A percentile compares a stretch with the other conserved stretches of the same genome.
phyloP scores from a whole-genome alignment of 139 green algal genomes.

The Coelastrella sp. region DNA sequence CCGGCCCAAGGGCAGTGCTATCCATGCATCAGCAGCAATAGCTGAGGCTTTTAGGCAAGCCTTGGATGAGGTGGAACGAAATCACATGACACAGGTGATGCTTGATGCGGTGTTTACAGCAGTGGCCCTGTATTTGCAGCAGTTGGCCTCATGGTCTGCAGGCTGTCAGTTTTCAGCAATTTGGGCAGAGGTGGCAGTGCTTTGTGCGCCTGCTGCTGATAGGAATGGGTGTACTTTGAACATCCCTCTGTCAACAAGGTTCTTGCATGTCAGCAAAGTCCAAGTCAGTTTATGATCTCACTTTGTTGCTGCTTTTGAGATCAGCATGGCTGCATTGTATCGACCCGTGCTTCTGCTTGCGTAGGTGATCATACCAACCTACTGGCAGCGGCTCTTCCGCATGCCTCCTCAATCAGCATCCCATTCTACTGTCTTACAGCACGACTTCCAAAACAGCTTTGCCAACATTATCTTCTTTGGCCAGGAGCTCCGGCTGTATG shows the following conservation, averaged over 20 bases:
- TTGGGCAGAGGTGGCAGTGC: no score
- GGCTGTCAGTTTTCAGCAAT: no score
- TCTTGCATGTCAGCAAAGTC: no score
- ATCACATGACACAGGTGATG: constrained; percentile 60
- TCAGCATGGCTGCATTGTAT: no score
- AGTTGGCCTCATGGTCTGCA: no score
- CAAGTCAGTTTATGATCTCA: background rate
- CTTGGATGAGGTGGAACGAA: constrained; percentile 70
- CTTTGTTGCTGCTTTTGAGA: background rate
- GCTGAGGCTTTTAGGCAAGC: constrained; percentile 59
- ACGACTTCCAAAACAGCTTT: constrained; percentile 64
- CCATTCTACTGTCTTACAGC: constrained; percentile 56
- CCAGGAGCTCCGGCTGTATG: constrained; percentile 59
- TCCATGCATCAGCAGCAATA: constrained; percentile 54
- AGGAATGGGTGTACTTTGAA: no score
- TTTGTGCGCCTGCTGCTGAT: no score
- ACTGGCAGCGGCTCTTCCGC: constrained; percentile 59
- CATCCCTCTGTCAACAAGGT: no score
- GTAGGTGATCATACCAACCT: constrained; percentile 65
- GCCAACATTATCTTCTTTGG: constrained; percentile 57
- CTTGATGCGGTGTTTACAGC: background rate
- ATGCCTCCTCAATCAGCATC: constrained; percentile 54
- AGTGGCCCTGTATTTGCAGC: no score
- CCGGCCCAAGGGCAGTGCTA: constrained; percentile 45
- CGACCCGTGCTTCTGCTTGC: no score